Evolutionary conservation across 257 asterid genomes (phyloP).

Genomic region (Solanum commersonii): DNA sequence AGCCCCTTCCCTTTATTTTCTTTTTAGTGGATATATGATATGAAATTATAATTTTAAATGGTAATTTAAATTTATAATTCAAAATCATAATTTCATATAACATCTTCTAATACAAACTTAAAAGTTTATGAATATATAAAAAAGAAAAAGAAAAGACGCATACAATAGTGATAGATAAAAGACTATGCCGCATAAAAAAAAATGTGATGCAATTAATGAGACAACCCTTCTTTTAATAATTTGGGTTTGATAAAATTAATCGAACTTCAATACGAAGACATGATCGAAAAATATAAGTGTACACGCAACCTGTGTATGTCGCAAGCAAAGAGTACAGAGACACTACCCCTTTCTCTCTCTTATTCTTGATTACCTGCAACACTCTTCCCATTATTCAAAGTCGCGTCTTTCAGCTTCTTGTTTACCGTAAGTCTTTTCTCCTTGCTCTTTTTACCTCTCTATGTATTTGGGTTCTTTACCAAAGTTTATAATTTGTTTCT

Average conservation of each 20-base stretch:
- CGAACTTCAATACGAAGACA: too few species aligned
- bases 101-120: background rate
- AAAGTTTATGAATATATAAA: too few species aligned
- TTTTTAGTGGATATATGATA: background rate
- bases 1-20: background rate
- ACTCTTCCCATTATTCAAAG: conserved; percentile 36
- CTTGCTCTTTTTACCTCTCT: background rate
- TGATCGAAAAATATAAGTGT: too few species aligned
- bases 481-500: background rate
- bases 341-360: background rate
- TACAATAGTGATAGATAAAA: too few species aligned
- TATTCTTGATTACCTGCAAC: conserved; percentile 14
- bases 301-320: background rate
- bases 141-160: too few species aligned
- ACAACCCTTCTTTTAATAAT: too few species aligned
- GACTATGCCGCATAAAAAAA: too few species aligned
- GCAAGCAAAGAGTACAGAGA: background rate
- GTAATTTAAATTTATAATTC: too few species aligned
- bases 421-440: conserved; percentile 18
- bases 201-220: accelerated
- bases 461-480: background rate
- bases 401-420: conserved; percentile 20
- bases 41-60: too few species aligned
- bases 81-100: too few species aligned
- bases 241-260: too few species aligned